Evolutionary conservation across 192 early-diverging fungal genomes (phyloP), one percentile per base, ranked within the genome.

Genomic region (Podila clonocystis): DNA sequence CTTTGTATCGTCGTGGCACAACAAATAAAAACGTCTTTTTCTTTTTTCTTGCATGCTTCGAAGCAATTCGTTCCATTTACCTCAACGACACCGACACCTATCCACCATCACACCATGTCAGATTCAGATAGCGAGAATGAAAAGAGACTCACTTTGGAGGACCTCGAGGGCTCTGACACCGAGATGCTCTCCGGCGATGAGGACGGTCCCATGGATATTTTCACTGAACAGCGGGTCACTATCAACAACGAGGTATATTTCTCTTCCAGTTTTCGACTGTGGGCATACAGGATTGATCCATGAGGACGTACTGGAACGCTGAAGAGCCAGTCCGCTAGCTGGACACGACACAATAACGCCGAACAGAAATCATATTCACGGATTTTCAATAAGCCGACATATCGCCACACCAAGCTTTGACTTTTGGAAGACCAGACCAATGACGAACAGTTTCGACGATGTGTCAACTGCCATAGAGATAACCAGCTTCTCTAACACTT

Each of bases 41-140:
- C 22, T 31, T 50, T 45, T 62, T 62, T 50, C 29, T 30, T 60
- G 13, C 28, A 31, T 60, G 6, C 30, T 6, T n/a, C 38, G 48
- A 64, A 12, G 41, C 9, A 45, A 12, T 45, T 45, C 41, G 17
- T 45, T 45, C 41, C 41, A 45, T 45, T 45, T 45, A 33, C 57
- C 63, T 57, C 55, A n/a, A 29, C 65, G 45, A 22, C 72, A 34
- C 63, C 66, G 61, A 29, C 65, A 24, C 41, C 24, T 34, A 58
- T 41, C 20, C 26, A 65, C n/a, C 38, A 60, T 45, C 59, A 65
- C 5, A 36, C 34, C 48, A 79, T 79, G 76, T 79, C 76, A 58
- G 76, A 79, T 63, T 79, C 76, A 45, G 76, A 79, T 29, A 79
- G 76, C 65, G 76, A 79, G 20, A 57, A 79, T 31, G 76, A 79